phyloP scores from a whole-genome alignment of 2,329 filamentous ascomycete species.

The Exophiala oligosperma region DNA sequence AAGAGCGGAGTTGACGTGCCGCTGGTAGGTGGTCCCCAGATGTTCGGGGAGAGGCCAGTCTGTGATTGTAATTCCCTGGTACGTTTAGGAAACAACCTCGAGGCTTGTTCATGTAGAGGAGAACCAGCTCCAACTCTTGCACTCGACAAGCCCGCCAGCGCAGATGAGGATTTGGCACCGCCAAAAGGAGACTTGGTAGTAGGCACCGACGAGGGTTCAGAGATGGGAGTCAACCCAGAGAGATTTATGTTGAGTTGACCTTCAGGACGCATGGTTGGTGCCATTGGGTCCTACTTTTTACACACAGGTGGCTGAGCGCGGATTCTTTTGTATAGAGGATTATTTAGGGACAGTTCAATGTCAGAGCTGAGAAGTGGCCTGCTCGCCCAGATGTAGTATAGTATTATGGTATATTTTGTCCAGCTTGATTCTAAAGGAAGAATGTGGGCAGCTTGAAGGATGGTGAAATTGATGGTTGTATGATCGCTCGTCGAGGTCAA shows the following conservation, averaged over 20 bases:
- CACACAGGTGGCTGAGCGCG: background rate
- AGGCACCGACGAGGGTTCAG: slow-evolving; percentile 20
- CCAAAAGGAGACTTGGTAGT: slow-evolving; percentile 28
- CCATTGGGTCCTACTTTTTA: slow-evolving; percentile 16
- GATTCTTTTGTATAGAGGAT: background rate
- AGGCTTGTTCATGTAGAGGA: slow-evolving; percentile 88
- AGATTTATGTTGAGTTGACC: slow-evolving; percentile 28
- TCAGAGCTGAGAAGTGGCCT: background rate
- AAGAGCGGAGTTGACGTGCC: slow-evolving; percentile 94
- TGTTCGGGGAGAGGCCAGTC: slow-evolving; percentile 77
- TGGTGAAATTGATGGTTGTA: background rate
- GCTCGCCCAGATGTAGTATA: background rate
- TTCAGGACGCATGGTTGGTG: slow-evolving; percentile 23
- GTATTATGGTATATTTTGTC: background rate
- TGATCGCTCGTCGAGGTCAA: background rate
- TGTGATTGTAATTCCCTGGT: slow-evolving; percentile 96
- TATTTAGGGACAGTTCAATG: background rate
- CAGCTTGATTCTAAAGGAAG: background rate
- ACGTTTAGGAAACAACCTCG: slow-evolving; percentile 87
- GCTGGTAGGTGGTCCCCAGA: slow-evolving; percentile 94
- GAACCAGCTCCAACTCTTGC: slow-evolving; percentile 85
- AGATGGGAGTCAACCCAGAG: slow-evolving; percentile 23
- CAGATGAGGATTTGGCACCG: slow-evolving; percentile 24
- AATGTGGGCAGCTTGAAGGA: background rate
- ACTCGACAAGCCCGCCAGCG: slow-evolving; percentile 49